Percentiles rank a stretch among this genome's conserved stretches.
phyloP scores from a whole-genome alignment of 2,329 filamentous ascomycete species.

The Alternaria sp. region DNA sequence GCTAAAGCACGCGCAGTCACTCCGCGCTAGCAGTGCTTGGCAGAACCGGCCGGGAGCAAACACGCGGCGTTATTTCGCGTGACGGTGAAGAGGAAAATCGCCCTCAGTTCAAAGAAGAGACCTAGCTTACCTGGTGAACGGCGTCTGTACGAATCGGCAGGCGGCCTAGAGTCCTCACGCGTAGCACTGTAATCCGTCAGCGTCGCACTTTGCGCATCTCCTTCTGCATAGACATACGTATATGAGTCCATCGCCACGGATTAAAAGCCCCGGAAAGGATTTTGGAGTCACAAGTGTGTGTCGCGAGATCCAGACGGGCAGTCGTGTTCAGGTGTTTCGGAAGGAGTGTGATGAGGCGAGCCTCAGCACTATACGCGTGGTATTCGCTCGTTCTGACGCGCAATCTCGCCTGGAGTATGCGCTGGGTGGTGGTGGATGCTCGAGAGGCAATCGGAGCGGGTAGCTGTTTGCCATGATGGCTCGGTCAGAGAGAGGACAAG shows the following conservation, averaged over 20 bases:
- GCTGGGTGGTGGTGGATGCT: conserved; percentile 31
- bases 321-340: conserved; percentile 20
- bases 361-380: conserved; percentile 28
- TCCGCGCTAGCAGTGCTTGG: conserved; percentile 2
- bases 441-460: conserved; percentile 39
- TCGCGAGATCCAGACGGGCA: conserved; percentile 7
- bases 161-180: conserved; percentile 66
- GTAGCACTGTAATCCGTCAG: conserved; percentile 32
- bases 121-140: conserved; percentile 72
- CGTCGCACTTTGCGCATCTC: background rate
- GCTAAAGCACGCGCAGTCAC: conserved; percentile 2
- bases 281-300: background rate
- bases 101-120: background rate
- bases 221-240: conserved; percentile 36
- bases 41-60: background rate
- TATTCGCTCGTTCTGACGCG: conserved; percentile 24
- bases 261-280: background rate
- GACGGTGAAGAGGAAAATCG: background rate
- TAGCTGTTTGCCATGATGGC: conserved; percentile 55
- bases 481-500: conserved; percentile 52
- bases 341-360: conserved; percentile 23
- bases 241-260: conserved; percentile 49
- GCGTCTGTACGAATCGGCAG: conserved; percentile 58
- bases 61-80: background rate
- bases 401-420: conserved; percentile 37